Base-by-base conservation (phyloP, 2,329 filamentous ascomycete genomes). In the Biscogniauxia mediterranea region DNA sequence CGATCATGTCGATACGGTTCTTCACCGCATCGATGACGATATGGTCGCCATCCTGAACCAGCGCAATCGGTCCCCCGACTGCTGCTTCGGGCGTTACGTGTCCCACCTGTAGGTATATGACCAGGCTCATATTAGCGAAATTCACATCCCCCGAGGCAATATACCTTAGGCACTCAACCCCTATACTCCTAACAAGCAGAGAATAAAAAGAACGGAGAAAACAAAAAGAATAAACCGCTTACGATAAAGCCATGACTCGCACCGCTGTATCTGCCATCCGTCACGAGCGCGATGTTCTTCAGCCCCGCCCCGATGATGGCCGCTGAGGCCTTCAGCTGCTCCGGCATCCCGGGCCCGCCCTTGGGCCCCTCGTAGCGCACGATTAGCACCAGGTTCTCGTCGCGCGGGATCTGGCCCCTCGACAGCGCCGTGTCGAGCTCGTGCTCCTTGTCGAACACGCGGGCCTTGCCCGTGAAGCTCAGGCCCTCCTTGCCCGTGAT, bases 401-500 rank as follows among this genome's bases (percentile, higher is more conserved):
- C 85, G 42, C 86, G 86, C 0, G 86, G 85, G 54, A 92, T 90
- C 55, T 82, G 74, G 21, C 89, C 89, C 54, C 79, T 78, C 57
- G 83, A 84, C 8, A 98, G 82, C 0, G 93, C 93, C 0, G 82
- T 78, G 74, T 96, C 88, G 52, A 97, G 86, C 68, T 89, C 83
- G 68, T 87, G 82, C 76, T 97, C 94, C 71, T 95, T 94, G 77
- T 97, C 82, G 75, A 95, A 98, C 53, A 96, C 91, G 20, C 88
- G 84, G 0, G 92, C 94, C 66, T 86, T 87, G 55, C 94, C 94
- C 0, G 83, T 89, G 76, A 98, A 98, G 13, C 78, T 81, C 6
- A 93, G 83, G 2, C 94, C 94, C 76, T 98, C 94, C 75, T 97
- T 97, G 42, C 94, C 94, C 0, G 94, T 97, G 76, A 98, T 97